These are phyloP conservation scores for Lactarius trivialis DNA, from an alignment of 768 basidiomycete species.

Conservation along the genomic window DNA sequence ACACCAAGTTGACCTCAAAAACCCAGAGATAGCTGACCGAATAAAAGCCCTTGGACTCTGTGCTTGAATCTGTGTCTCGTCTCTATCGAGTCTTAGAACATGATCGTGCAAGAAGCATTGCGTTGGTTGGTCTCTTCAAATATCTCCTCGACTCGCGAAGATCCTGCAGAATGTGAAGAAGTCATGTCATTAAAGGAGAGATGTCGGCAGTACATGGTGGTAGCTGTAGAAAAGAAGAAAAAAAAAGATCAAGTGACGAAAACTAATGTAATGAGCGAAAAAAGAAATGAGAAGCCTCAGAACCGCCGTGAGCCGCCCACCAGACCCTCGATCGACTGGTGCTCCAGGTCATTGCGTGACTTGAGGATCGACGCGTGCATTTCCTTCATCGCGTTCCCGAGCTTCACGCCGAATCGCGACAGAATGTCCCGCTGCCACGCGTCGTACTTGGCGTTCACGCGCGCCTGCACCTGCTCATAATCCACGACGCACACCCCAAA, in stretches of 20 bases:
- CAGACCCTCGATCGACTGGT: constrained; percentile 91
- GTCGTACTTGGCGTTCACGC: constrained; percentile 98
- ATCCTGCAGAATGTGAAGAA: background rate
- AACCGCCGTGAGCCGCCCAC: constrained; percentile 50
- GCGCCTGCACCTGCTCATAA: constrained; percentile 95
- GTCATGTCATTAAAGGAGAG: background rate
- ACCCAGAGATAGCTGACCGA: no score
- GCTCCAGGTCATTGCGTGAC: constrained; percentile 91
- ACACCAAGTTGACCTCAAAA: no score
- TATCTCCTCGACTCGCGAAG: no score
- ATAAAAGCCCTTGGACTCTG: no score
- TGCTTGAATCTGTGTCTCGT: no score
- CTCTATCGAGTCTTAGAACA: no score
- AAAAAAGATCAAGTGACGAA: no score
- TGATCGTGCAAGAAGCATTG: no score
- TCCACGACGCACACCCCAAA: constrained; percentile 94
- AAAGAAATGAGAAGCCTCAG: constrained; percentile 28
- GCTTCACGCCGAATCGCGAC: constrained; percentile 84
- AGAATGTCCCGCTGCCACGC: constrained; percentile 96
- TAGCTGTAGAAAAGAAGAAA: background rate
- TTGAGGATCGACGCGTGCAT: constrained; percentile 91
- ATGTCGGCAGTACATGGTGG: constrained; percentile 18
- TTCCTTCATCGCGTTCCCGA: constrained; percentile 95
- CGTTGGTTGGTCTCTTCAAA: no score
- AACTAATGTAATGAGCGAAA: background rate